Percentiles rank a stretch among this genome's conserved stretches.
phyloP scores from a whole-genome alignment of 2,329 filamentous ascomycete species.

The Hypomyces perniciosus region DNA sequence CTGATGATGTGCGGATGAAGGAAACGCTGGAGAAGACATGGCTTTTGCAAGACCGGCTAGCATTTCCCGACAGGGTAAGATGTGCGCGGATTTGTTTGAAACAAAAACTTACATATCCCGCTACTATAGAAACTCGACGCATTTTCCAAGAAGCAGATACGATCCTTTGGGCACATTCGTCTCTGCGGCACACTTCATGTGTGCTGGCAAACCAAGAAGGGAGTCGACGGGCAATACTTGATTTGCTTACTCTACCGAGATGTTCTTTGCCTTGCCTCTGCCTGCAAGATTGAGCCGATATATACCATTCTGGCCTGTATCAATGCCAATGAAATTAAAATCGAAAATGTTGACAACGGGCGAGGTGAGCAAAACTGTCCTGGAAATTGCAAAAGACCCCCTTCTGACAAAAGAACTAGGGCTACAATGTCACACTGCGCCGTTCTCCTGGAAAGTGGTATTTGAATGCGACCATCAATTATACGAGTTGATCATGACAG shows the following conservation, averaged over 20 bases:
- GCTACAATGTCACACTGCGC: constrained; percentile 77
- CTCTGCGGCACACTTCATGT: constrained; percentile 80
- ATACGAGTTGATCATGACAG: constrained; percentile 81
- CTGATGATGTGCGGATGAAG: constrained; percentile 65
- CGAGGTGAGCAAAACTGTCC: constrained; percentile 48
- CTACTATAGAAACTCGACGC: constrained; percentile 40
- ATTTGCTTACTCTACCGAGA: constrained; percentile 78
- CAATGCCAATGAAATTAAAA: constrained; percentile 54
- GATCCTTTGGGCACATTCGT: constrained; percentile 70
- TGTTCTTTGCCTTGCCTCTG: constrained; percentile 68
- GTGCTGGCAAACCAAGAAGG: constrained; percentile 67
- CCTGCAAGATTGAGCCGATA: constrained; percentile 55
- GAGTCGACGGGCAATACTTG: constrained; percentile 73
- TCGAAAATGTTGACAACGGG: constrained; percentile 71
- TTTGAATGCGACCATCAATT: constrained; percentile 73
- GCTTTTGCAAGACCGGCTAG: constrained; percentile 74
- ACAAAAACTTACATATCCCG: constrained; percentile 1
- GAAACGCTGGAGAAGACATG: constrained; percentile 73
- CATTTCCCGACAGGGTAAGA: constrained; percentile 65
- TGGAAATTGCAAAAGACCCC: not conserved
- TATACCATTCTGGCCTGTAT: constrained; percentile 75
- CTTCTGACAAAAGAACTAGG: constrained; percentile 43
- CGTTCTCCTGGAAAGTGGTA: constrained; percentile 85
- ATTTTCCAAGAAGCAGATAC: constrained; percentile 59
- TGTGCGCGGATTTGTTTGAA: not conserved